Conservation (phyloP, 164 flowering plant genomes). For the Umbilicus rupestris region DNA sequence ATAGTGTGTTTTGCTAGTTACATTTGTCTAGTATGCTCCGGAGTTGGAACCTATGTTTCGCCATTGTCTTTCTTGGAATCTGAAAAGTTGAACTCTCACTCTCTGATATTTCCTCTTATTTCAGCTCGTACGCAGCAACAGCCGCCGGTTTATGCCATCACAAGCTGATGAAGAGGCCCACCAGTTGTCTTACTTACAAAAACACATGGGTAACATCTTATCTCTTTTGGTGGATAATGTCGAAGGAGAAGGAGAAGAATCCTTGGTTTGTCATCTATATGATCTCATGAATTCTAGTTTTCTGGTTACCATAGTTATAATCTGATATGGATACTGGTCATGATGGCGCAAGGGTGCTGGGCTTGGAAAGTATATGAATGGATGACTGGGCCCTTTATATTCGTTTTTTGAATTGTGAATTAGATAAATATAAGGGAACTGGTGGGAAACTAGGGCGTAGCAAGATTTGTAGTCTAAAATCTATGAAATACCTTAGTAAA, state of each 20-base stretch:
- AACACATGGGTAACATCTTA: conserved; percentile 78
- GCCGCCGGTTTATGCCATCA: conserved; percentile 85
- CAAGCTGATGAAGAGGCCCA: conserved; percentile 97
- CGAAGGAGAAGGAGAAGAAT: conserved; percentile 84
- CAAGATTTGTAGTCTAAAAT: too few relatives aligned
- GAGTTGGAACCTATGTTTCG: too few relatives aligned
- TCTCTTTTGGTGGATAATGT: conserved; percentile 72
- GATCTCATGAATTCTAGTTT: background rate
- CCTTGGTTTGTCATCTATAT: conserved; percentile 36
- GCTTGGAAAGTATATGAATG: too few relatives aligned
- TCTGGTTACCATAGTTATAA: background rate
- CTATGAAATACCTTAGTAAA: too few relatives aligned
- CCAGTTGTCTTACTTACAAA: conserved; percentile 82
- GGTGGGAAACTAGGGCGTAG: too few relatives aligned
- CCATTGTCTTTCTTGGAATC: background rate
- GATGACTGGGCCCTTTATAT: too few relatives aligned
- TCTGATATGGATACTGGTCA: background rate
- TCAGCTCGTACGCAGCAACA: conserved; percentile 95
- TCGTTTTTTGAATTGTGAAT: too few relatives aligned
- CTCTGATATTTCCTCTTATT: conserved; percentile 7
- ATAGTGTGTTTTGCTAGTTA: too few relatives aligned
- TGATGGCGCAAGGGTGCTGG: too few relatives aligned
- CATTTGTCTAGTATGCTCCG: too few relatives aligned
- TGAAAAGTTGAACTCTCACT: background rate
- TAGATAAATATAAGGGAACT: too few relatives aligned